Base-by-base conservation (phyloP, 2,329 filamentous ascomycete genomes). In the Chrysoporthe puriensis region DNA sequence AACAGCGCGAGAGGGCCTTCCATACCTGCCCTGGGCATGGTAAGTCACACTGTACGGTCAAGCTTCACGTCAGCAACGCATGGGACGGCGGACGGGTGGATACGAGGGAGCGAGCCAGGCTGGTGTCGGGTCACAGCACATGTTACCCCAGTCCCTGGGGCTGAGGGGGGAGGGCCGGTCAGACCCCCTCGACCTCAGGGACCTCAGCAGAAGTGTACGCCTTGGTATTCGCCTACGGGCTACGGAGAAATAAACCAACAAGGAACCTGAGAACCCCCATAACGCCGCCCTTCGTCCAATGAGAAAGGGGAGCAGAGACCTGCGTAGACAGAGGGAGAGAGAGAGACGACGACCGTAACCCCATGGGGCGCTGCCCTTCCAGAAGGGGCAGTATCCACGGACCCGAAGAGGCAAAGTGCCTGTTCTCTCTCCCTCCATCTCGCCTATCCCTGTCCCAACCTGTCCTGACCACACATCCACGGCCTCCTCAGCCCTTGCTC, bases 331-430 rank as follows among this genome's bases (percentile, higher is more conserved):
- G 32, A 43, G 14, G 13, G 21, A 52, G 36, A 2, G 36, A n/a
- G 50, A 48, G 46, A 42, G 36, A 56, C 36, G 46, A 66, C 13
- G 46, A 62, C 57, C 40, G 48, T 61, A 62, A 58, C 64, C 58
- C 40, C 64, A 62, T 66, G 48, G 58, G 64, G 64, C 68, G 62
- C 71, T 71, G 46, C 73, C 71, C 71, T 75, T 74, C 75, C 76
- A 66, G 75, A 78, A 77, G 63, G 71, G 75, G 77, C 72, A 79
- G 76, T 78, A 77, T 73, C 73, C 72, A 76, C 72, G 64, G 64
- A 71, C 77, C 76, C 65, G 69, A 79, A 78, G 70, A 66, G 76
- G 77, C 75, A 74, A 78, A 75, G 77, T 73, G 74, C 71, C 72
- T 63, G 54, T 40, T 16, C 48, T 61, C 50, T 40, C 48, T 34